phyloP scores from a whole-genome alignment of 2,329 filamentous ascomycete genomes.

The Neonectria ditissima region DNA sequence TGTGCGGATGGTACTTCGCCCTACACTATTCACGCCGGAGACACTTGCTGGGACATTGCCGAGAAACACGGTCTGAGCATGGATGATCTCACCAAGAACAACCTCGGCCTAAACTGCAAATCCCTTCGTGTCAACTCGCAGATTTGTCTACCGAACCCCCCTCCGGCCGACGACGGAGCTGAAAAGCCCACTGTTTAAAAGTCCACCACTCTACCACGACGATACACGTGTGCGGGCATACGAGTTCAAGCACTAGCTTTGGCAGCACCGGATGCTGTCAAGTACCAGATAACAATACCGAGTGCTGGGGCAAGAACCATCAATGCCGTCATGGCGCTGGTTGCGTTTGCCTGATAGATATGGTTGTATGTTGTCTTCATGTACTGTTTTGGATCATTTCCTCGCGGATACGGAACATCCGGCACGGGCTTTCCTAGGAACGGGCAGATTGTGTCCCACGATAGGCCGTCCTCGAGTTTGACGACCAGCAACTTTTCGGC shows the following conservation, averaged over 20 bases:
- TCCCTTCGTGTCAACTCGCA: conserved; percentile 54
- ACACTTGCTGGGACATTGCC: conserved; percentile 67
- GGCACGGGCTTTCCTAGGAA: conserved; percentile 9
- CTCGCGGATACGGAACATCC: conserved; percentile 2
- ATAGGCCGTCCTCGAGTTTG: conserved; percentile 3
- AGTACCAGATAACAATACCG: neutral
- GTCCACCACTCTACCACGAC: too few species aligned
- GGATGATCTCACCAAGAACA: conserved; percentile 59
- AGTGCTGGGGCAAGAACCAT: neutral
- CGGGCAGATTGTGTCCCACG: conserved; percentile 12
- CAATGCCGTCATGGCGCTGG: conserved; percentile 15
- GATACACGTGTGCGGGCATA: conserved; percentile 14
- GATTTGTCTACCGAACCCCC: conserved; percentile 58
- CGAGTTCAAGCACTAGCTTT: neutral
- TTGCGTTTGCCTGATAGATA: conserved; percentile 6
- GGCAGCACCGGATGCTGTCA: conserved; percentile 12
- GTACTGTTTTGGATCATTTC: conserved; percentile 12
- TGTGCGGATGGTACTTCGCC: conserved; percentile 48
- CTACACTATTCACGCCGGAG: conserved; percentile 58
- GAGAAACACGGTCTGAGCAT: conserved; percentile 56
- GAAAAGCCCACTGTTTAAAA: conserved; percentile 15
- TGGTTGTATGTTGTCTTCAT: conserved; percentile 20
- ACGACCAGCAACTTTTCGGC: neutral
- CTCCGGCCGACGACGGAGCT: conserved; percentile 4
- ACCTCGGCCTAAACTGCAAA: conserved; percentile 61